phyloP scores from a whole-genome alignment of 805 yeast species.

The Saccharomycopsis synnaedendra region DNA sequence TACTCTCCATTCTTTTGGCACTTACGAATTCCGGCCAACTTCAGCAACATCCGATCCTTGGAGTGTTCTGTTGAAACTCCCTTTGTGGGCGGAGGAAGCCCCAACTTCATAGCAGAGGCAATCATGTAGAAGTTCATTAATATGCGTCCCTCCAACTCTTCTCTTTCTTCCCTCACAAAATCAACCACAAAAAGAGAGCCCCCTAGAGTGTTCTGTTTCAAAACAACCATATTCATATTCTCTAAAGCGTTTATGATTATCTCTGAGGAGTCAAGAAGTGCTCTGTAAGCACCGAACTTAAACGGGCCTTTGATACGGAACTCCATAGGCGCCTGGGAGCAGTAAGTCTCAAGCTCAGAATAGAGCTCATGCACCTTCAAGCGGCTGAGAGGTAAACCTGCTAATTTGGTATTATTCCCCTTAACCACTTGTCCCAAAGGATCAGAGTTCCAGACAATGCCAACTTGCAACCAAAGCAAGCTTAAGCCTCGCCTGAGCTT shows the following conservation, averaged over 20 bases:
- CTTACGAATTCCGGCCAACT: constrained; percentile 47
- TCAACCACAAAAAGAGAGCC: constrained; percentile 37
- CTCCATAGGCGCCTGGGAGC: constrained; percentile 68
- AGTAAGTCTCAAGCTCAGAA: constrained; percentile 44
- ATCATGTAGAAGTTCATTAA: constrained; percentile 70
- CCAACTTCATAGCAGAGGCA: constrained; percentile 63
- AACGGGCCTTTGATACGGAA: constrained; percentile 65
- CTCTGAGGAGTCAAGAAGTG: constrained; percentile 44
- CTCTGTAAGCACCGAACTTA: constrained; percentile 40
- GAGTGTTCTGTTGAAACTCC: constrained; percentile 73
- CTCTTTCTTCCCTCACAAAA: constrained; percentile 44
- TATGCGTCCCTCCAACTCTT: constrained; percentile 59
- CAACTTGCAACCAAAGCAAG: constrained; percentile 67
- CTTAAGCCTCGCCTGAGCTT: constrained; percentile 56
- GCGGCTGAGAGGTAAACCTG: constrained; percentile 18
- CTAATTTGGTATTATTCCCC: not conserved
- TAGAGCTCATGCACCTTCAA: constrained; percentile 35
- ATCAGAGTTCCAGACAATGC: constrained; percentile 70
- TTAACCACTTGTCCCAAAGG: constrained; percentile 38
- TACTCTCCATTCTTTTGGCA: constrained; percentile 22
- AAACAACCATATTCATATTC: constrained; percentile 58
- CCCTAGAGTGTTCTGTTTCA: constrained; percentile 35
- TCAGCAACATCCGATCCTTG: constrained; percentile 53
- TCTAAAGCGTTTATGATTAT: constrained; percentile 64
- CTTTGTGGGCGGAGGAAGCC: constrained; percentile 66